phyloP scores from a whole-genome alignment of 1,284 basidiomycete genomes.

The Ganoderma multipileum region DNA sequence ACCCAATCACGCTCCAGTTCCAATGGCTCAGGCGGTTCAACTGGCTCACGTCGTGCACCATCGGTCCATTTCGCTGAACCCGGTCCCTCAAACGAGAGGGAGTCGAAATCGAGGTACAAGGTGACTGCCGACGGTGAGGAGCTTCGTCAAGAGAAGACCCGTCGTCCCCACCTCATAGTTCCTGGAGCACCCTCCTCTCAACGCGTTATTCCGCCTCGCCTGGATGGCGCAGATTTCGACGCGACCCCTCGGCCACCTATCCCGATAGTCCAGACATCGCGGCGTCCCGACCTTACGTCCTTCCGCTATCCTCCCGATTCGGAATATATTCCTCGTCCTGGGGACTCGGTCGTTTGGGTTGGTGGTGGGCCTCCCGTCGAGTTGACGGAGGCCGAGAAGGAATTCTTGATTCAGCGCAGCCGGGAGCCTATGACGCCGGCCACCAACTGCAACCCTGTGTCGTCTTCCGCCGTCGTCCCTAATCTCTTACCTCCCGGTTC shows the following conservation, averaged over 20 bases:
- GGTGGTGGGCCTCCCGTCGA: background rate
- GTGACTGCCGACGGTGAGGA: slow-evolving; percentile 15
- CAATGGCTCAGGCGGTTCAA: slow-evolving; percentile 9
- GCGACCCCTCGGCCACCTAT: slow-evolving; percentile 20
- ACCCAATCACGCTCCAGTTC: slow-evolving; percentile 14
- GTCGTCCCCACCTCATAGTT: slow-evolving; percentile 31
- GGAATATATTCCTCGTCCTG: slow-evolving; percentile 3
- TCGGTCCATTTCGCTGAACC: slow-evolving; percentile 16
- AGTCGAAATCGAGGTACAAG: slow-evolving; percentile 15
- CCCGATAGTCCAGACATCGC: background rate
- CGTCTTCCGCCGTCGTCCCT: background rate
- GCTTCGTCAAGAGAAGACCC: slow-evolving; percentile 28
- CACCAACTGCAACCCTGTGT: background rate
- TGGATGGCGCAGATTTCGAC: slow-evolving; percentile 15
- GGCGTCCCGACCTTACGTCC: background rate
- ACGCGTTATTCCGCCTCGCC: slow-evolving; percentile 29
- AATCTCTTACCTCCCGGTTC: background rate
- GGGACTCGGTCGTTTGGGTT: slow-evolving; percentile 4
- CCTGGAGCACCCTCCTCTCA: slow-evolving; percentile 34
- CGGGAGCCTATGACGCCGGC: background rate
- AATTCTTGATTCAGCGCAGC: background rate
- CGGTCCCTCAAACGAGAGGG: background rate
- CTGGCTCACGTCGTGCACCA: slow-evolving; percentile 12
- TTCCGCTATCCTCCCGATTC: slow-evolving; percentile 1
- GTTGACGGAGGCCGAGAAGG: background rate